Conservation (phyloP, 371 early-diverging fungal species). For the Dichotomocladium elegans region DNA sequence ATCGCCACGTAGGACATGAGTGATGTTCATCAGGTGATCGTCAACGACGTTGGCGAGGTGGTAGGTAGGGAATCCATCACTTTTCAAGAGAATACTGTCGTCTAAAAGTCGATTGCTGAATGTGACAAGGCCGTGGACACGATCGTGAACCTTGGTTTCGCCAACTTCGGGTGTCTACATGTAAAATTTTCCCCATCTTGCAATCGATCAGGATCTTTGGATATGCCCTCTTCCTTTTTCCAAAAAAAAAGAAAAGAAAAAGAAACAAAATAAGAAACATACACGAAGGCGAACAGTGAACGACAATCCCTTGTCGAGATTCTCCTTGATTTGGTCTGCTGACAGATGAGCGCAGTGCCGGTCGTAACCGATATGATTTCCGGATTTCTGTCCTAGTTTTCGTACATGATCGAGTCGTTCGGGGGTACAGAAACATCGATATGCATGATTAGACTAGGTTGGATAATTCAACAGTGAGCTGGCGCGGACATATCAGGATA, state of each 20-base stretch:
- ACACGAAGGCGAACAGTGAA: constrained; percentile 77
- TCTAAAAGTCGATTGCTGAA: constrained; percentile 76
- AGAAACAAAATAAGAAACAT: too few relatives aligned
- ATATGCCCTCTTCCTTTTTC: background rate
- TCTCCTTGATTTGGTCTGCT: constrained; percentile 55
- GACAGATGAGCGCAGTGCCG: constrained; percentile 72
- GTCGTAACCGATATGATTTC: constrained; percentile 74
- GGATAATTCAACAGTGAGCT: too few relatives aligned
- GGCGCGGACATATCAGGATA: too few relatives aligned
- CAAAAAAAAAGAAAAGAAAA: too few relatives aligned
- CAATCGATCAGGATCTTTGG: background rate
- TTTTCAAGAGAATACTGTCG: constrained; percentile 87
- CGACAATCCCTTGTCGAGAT: constrained; percentile 49
- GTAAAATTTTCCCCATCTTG: background rate
- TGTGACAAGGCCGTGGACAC: constrained; percentile 71
- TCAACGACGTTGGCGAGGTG: constrained; percentile 96
- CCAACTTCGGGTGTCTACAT: constrained; percentile 61
- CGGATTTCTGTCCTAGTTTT: constrained; percentile 50
- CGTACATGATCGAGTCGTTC: constrained; percentile 69
- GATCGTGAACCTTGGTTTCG: constrained; percentile 61
- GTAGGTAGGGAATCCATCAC: constrained; percentile 92
- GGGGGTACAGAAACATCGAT: constrained; percentile 85
- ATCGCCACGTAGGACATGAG: constrained; percentile 92
- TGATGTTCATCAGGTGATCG: constrained; percentile 87
- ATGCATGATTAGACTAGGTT: constrained; percentile 69